Evolutionary conservation across 345 rosid species (phyloP).

Genomic region (Citrus australasica): DNA sequence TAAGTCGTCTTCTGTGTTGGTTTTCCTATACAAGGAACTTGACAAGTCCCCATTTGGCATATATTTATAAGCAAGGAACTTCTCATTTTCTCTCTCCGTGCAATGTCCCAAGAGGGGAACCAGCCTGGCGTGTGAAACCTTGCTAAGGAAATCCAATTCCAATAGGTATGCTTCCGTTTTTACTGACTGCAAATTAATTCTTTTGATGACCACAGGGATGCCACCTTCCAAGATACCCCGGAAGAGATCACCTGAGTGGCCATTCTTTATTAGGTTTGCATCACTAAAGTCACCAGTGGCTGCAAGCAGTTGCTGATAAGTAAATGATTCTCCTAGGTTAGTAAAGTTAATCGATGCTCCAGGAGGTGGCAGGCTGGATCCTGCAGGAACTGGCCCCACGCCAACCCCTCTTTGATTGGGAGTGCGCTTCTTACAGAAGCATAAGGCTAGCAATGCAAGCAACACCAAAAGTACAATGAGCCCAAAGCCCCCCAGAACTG

Average conservation of each 20-base stretch:
- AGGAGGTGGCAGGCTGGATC: conserved; percentile 41
- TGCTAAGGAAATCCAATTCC: conserved; percentile 84
- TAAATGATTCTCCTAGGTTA: conserved; percentile 66
- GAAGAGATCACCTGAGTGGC: conserved; percentile 91
- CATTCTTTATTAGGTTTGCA: conserved; percentile 72
- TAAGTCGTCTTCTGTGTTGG: conserved; percentile 57
- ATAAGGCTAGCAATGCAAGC: conserved; percentile 42
- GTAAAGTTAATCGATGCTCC: conserved; percentile 50
- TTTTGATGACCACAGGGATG: conserved; percentile 61
- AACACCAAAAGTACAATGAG: conserved; percentile 39
- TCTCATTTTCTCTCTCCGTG: conserved; percentile 75
- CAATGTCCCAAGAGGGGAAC: conserved; percentile 89
- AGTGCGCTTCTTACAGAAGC: conserved; percentile 40
- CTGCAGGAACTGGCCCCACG: conserved; percentile 56
- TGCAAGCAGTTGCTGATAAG: conserved; percentile 70
- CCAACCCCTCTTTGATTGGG: conserved; percentile 43
- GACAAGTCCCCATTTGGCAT: conserved; percentile 91
- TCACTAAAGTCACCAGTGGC: conserved; percentile 74
- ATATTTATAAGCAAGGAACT: conserved; percentile 74
- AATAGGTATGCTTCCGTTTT: conserved; percentile 58
- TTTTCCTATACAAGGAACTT: conserved; percentile 68
- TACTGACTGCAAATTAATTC: conserved; percentile 46
- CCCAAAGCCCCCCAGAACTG: conserved; percentile 64
- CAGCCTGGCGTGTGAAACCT: conserved; percentile 67
- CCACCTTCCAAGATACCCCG: conserved; percentile 69